Evolutionary conservation across 2,329 filamentous ascomycete genomes (phyloP).

Genomic region (Diaporthe caulivora): DNA sequence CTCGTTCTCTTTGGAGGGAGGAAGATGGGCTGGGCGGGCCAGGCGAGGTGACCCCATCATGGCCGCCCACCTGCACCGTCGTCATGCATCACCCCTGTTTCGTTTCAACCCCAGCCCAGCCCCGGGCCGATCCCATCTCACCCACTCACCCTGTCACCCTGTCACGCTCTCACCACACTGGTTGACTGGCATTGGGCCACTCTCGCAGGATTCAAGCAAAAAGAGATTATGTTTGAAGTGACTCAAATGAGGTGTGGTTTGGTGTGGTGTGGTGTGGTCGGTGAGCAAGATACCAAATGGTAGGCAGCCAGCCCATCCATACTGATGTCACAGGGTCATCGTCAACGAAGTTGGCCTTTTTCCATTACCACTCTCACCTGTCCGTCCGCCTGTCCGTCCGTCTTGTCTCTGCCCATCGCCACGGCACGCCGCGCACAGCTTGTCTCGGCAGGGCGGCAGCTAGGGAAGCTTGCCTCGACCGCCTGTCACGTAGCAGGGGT

Average conservation of each 20-base stretch:
- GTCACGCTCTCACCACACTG: not conserved
- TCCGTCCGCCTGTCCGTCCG: not conserved
- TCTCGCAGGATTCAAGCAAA: conserved; percentile 19
- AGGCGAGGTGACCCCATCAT: conserved; percentile 16
- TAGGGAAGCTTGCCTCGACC: conserved; percentile 14
- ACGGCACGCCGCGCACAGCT: conserved; percentile 11
- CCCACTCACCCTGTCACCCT: not conserved
- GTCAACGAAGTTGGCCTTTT: not conserved
- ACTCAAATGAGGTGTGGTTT: conserved; percentile 18
- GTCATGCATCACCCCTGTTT: conserved; percentile 22
- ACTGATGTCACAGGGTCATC: not conserved
- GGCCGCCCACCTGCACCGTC: not conserved
- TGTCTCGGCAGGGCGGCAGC: conserved; percentile 30
- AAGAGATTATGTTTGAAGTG: not conserved
- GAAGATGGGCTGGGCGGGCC: not conserved
- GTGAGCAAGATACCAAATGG: not conserved
- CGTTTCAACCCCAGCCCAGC: conserved; percentile 21
- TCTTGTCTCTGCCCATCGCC: conserved; percentile 1
- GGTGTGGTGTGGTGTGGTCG: too few species aligned
- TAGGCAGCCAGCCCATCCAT: not conserved
- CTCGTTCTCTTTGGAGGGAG: not conserved
- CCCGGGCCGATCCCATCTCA: conserved; percentile 29
- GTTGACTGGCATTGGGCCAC: conserved; percentile 6
- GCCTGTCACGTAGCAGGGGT: conserved; percentile 2
- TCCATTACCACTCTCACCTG: not conserved